Evolutionary conservation across 306 rosid species (phyloP).

Genomic region (Fagus sylvatica): DNA sequence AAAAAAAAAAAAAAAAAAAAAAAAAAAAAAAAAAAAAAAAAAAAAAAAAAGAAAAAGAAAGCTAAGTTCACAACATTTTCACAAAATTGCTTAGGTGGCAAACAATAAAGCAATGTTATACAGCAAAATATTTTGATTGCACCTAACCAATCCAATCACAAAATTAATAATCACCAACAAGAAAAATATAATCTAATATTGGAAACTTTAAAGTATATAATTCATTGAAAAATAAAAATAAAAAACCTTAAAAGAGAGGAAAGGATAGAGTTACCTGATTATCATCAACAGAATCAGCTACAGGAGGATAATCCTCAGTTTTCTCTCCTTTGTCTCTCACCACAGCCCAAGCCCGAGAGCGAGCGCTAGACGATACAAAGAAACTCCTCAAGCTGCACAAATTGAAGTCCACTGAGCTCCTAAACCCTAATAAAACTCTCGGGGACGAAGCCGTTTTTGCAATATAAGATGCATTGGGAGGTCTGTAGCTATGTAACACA

Average conservation of each 20-base stretch:
- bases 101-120: no score
- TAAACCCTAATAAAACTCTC: conserved; percentile 1
- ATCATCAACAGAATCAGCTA: conserved; percentile 14
- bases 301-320: conserved; percentile 1
- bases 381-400: conserved; percentile 13
- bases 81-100: no score
- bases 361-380: conserved; percentile 4
- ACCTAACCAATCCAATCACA: neutral
- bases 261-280: conserved; percentile 12
- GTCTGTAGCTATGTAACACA: conserved; percentile 1
- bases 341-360: conserved; percentile 18
- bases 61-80: no score
- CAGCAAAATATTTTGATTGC: no score
- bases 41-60: no score
- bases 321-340: conserved; percentile 19
- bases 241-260: neutral
- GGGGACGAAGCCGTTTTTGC: neutral
- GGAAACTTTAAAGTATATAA: neutral
- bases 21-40: no score
- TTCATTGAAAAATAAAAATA: neutral
- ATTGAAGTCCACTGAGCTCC: conserved; percentile 7
- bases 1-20: no score
- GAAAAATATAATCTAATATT: neutral
- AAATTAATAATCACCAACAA: neutral
- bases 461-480: neutral